Conservation (phyloP, 495 filamentous ascomycete species). For the Acidiella bohemica region DNA sequence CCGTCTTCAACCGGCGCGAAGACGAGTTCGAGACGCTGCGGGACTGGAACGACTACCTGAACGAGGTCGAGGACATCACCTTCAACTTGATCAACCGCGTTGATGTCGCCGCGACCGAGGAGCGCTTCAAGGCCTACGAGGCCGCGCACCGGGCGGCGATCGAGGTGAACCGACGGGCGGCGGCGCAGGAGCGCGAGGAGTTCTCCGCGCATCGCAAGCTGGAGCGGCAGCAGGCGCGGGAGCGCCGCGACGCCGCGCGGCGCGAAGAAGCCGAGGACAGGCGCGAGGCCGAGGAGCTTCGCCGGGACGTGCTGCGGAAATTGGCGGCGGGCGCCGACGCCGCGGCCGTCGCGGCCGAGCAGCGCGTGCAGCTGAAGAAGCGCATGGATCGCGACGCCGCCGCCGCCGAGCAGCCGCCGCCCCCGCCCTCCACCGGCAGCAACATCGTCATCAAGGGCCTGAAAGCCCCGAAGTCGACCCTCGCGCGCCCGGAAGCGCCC, state of each 20-base stretch:
- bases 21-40: constrained; percentile 76
- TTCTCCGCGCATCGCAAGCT: constrained; percentile 43
- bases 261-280: constrained; percentile 46
- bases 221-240: constrained; percentile 52
- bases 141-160: constrained; percentile 52
- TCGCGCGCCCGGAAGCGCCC: constrained; percentile 50
- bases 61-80: constrained; percentile 79
- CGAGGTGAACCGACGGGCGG: constrained; percentile 40
- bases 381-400: constrained; percentile 28
- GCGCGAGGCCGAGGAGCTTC: constrained; percentile 43
- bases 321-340: constrained; percentile 39
- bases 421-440: constrained; percentile 14
- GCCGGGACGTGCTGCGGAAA: constrained; percentile 42
- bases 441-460: constrained; percentile 58
- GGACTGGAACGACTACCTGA: constrained; percentile 87
- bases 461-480: constrained; percentile 45
- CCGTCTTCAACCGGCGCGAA: constrained; percentile 73
- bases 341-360: constrained; percentile 38
- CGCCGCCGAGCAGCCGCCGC: constrained; percentile 23
- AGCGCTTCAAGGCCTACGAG: constrained; percentile 50
- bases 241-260: constrained; percentile 40
- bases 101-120: constrained; percentile 57
- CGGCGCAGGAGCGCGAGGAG: constrained; percentile 39
- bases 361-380: constrained; percentile 59
- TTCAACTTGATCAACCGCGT: constrained; percentile 69